Conservation (phyloP, 1,284 basidiomycete genomes). For the Moesziomyces sp. region DNA sequence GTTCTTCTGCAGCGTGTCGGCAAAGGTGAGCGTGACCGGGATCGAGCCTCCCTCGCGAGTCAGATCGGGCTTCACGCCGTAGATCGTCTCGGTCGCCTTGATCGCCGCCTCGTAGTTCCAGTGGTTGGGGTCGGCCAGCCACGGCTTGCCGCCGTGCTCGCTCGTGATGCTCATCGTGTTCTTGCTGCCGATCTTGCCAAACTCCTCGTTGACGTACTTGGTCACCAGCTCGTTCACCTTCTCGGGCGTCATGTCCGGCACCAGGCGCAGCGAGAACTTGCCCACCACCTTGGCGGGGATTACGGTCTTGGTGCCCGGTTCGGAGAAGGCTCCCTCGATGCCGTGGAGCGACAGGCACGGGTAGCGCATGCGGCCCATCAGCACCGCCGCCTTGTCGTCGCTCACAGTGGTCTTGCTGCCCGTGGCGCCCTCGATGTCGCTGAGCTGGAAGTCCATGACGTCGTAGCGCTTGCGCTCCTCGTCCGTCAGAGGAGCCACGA, state of each 20-base stretch:
- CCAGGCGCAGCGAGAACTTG: constrained; percentile 71
- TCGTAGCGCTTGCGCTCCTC: constrained; percentile 77
- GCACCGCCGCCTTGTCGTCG: constrained; percentile 81
- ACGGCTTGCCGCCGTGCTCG: constrained; percentile 66
- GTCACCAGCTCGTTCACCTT: constrained; percentile 61
- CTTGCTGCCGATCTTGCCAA: constrained; percentile 63
- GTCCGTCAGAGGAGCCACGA: constrained; percentile 80
- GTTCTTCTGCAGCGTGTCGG: constrained; percentile 73
- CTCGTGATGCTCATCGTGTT: constrained; percentile 61
- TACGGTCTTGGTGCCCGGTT: constrained; percentile 81
- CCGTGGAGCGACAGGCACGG: constrained; percentile 93
- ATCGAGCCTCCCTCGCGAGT: constrained; percentile 96
- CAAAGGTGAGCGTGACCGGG: constrained; percentile 94
- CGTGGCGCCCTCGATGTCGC: constrained; percentile 82
- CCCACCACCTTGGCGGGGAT: constrained; percentile 90
- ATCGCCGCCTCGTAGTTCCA: constrained; percentile 95
- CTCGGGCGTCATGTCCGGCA: constrained; percentile 83
- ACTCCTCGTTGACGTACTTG: constrained; percentile 63
- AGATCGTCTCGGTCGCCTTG: constrained; percentile 83
- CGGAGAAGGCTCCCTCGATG: constrained; percentile 93
- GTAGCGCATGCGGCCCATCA: constrained; percentile 81
- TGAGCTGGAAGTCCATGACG: constrained; percentile 67
- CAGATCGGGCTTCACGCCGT: constrained; percentile 84
- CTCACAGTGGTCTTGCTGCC: constrained; percentile 82
- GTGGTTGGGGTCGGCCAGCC: constrained; percentile 72